A percentile compares a stretch with the other conserved stretches of the same genome.
Evolutionary conservation across 2,329 filamentous ascomycete genomes (phyloP).

Genomic region (Aspergillus phoenicis): DNA sequence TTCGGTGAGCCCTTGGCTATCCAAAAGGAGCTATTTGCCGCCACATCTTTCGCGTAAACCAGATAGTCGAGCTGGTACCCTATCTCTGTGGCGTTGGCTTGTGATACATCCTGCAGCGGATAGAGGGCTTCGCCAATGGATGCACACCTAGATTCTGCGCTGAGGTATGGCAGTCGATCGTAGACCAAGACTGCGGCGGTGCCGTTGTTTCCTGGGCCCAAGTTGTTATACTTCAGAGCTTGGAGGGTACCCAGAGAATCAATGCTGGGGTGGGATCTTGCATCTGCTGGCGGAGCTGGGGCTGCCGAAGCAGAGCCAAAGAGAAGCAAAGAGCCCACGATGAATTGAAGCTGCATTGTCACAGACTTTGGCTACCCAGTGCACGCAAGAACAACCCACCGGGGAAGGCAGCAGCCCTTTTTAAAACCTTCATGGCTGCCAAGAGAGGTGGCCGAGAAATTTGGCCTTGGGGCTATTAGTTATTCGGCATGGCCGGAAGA

Average conservation of each 20-base stretch:
- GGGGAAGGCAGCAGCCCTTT: background rate
- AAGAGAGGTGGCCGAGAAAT: background rate
- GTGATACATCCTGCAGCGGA: slow-evolving; percentile 12
- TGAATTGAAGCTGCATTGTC: slow-evolving; percentile 16
- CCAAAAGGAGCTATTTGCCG: slow-evolving; percentile 20
- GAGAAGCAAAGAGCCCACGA: slow-evolving; percentile 18
- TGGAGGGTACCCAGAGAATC: slow-evolving; percentile 25
- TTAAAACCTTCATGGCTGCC: background rate
- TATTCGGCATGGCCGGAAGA: slow-evolving; percentile 4
- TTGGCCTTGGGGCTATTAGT: background rate
- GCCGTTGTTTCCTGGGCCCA: slow-evolving; percentile 29
- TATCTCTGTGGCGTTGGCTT: slow-evolving; percentile 21
- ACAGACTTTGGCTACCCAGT: background rate
- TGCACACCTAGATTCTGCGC: slow-evolving; percentile 22
- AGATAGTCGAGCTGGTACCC: slow-evolving; percentile 31
- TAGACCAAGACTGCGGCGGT: slow-evolving; percentile 27
- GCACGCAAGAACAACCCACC: too few species aligned
- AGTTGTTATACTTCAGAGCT: slow-evolving; percentile 29
- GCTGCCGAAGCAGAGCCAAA: slow-evolving; percentile 16
- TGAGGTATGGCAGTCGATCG: slow-evolving; percentile 12
- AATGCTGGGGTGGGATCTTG: slow-evolving; percentile 7
- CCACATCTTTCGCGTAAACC: slow-evolving; percentile 19
- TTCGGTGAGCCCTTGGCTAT: slow-evolving; percentile 9
- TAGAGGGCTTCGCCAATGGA: slow-evolving; percentile 29
- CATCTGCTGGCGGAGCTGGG: slow-evolving; percentile 13